These are phyloP conservation scores for Mercurialis annua DNA, from an alignment of 345 rosid genomes.

Conservation along the genomic window DNA sequence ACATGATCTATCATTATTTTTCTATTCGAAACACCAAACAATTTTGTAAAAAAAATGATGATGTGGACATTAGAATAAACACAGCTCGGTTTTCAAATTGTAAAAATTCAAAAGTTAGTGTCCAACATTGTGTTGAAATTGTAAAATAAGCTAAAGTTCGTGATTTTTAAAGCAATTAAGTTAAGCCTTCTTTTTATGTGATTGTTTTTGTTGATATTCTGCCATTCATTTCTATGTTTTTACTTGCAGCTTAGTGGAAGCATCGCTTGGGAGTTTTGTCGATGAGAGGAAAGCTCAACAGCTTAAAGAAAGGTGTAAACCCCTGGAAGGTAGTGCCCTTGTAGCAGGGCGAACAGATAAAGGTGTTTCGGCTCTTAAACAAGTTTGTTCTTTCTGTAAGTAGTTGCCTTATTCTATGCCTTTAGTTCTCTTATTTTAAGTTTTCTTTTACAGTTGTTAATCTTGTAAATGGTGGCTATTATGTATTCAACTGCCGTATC, in stretches of 20 bases:
- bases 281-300: constrained; percentile 83
- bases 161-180: no score
- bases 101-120: no score
- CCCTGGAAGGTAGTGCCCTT: constrained; percentile 72
- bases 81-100: no score
- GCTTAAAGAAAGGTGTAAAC: constrained; percentile 66
- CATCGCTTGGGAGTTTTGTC: constrained; percentile 74
- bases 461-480: not conserved
- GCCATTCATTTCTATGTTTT: not conserved
- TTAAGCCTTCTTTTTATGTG: not conserved
- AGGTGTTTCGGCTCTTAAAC: constrained; percentile 90
- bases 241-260: constrained; percentile 62
- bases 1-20: no score
- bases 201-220: not conserved
- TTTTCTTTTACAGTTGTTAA: not conserved
- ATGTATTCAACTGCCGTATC: not conserved
- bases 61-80: no score
- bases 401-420: constrained; percentile 16
- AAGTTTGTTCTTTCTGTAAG: constrained; percentile 98
- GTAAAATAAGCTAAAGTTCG: no score
- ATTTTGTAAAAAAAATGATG: no score
- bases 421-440: constrained; percentile 2
- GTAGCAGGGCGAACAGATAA: constrained; percentile 98
- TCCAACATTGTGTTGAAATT: no score
- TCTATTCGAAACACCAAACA: no score